Conservation (phyloP, 345 rosid genomes). For the Rhodamnia argentea region DNA sequence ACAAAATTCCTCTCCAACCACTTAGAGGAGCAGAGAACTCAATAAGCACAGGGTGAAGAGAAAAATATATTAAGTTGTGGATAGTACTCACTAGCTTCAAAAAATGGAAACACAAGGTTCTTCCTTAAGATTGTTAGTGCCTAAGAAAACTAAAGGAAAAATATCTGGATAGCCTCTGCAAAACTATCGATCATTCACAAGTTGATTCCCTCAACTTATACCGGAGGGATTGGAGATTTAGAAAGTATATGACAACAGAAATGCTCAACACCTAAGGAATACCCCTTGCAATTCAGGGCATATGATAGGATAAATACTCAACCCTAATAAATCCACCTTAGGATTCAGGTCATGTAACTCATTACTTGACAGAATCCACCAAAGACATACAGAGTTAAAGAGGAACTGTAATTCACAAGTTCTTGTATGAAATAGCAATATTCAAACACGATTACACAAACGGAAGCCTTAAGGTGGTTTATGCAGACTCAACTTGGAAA, state of each 20-base stretch:
- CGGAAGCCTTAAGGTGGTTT: background rate
- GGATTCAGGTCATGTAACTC: background rate
- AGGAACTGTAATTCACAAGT: background rate
- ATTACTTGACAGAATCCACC: background rate
- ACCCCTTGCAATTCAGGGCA: background rate
- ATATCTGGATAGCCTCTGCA: background rate
- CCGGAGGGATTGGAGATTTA: background rate
- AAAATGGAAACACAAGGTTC: background rate
- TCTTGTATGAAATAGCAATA: background rate
- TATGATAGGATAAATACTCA: background rate
- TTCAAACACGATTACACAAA: background rate
- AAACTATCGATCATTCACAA: background rate
- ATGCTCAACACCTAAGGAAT: background rate
- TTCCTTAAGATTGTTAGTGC: background rate
- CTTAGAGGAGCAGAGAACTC: background rate
- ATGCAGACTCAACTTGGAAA: background rate
- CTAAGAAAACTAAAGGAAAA: background rate
- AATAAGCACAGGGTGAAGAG: background rate
- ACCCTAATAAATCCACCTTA: background rate
- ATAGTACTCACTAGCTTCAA: background rate
- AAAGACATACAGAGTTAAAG: background rate
- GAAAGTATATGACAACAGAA: background rate
- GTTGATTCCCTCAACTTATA: background rate
- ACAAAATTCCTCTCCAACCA: background rate
- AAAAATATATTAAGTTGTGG: background rate